Conservation (phyloP, 768 basidiomycete genomes). For the Antrodiella citrinella region DNA sequence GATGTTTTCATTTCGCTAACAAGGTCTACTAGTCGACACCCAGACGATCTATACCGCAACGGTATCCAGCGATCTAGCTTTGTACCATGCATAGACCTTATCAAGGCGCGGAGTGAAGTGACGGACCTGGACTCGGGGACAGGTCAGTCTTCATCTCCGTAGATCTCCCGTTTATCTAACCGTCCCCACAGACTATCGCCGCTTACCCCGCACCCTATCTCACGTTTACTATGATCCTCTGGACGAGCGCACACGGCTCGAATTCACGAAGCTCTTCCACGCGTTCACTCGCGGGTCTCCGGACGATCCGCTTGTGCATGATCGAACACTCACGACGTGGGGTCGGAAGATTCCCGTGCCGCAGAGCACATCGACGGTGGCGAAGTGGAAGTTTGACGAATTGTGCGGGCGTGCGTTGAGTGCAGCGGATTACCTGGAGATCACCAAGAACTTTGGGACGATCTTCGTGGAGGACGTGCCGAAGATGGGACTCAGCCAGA, state of each 20-base stretch:
- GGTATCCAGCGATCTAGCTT: conserved; percentile 96
- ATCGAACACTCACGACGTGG: conserved; percentile 78
- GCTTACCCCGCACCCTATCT: conserved; percentile 86
- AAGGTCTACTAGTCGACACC: conserved; percentile 67
- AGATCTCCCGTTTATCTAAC: conserved; percentile 2
- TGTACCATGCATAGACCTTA: conserved; percentile 87
- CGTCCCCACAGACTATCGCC: conserved; percentile 71
- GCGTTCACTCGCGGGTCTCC: conserved; percentile 49
- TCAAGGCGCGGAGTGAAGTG: conserved; percentile 81
- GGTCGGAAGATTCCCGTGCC: conserved; percentile 78
- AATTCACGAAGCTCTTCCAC: conserved; percentile 79
- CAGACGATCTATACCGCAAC: conserved; percentile 96
- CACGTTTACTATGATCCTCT: conserved; percentile 90
- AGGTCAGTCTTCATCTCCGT: conserved; percentile 34
- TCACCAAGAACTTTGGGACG: conserved; percentile 81
- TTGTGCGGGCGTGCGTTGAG: conserved; percentile 86
- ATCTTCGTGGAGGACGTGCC: conserved; percentile 84
- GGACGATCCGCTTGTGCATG: conserved; percentile 45
- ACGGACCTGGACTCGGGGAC: conserved; percentile 95
- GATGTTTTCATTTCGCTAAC: neutral
- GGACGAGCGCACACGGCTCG: conserved; percentile 49
- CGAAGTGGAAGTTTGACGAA: conserved; percentile 79
- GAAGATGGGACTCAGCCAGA: conserved; percentile 78
- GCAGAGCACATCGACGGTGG: conserved; percentile 70
- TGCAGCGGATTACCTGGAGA: conserved; percentile 93